These are phyloP conservation scores for Apiospora sp. DNA, from an alignment of 2,329 filamentous ascomycete genomes.

Conservation along the genomic window DNA sequence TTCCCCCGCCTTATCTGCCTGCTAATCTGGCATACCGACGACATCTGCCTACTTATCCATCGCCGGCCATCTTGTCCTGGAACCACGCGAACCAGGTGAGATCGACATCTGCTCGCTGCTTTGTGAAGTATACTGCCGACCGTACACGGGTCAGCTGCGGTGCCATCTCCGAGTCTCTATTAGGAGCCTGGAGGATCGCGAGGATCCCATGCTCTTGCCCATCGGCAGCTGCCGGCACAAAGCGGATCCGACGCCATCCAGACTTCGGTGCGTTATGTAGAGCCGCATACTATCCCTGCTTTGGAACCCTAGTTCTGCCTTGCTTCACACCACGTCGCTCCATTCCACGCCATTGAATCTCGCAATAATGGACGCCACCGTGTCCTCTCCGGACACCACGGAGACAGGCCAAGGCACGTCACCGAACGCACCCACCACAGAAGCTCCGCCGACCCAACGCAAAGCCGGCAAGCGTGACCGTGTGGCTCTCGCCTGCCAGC, in stretches of 20 bases:
- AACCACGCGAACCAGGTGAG: neutral
- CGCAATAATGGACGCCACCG: conserved; percentile 31
- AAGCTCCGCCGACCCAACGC: conserved; percentile 34
- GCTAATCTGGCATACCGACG: neutral
- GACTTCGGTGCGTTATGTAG: conserved; percentile 14
- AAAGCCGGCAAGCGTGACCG: conserved; percentile 40
- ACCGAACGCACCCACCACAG: conserved; percentile 30
- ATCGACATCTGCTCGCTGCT: neutral
- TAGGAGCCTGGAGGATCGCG: neutral
- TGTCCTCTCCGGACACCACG: conserved; percentile 37
- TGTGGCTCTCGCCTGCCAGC: conserved; percentile 40
- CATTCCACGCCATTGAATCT: conserved; percentile 30
- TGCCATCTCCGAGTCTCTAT: conserved; percentile 25
- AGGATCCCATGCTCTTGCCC: conserved; percentile 13
- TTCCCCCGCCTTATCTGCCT: conserved; percentile 7
- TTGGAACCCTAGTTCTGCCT: conserved; percentile 22
- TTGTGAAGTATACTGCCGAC: neutral
- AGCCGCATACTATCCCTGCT: conserved; percentile 25
- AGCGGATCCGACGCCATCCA: conserved; percentile 21
- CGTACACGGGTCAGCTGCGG: neutral
- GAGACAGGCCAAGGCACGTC: conserved; percentile 32
- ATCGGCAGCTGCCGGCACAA: conserved; percentile 16
- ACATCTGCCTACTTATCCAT: conserved; percentile 5
- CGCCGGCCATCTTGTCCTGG: conserved; percentile 2
- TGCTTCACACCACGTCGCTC: conserved; percentile 23